These are phyloP conservation scores for Scheffersomyces stambukii DNA, from an alignment of 1,139 yeast species.

Conservation along the genomic window DNA sequence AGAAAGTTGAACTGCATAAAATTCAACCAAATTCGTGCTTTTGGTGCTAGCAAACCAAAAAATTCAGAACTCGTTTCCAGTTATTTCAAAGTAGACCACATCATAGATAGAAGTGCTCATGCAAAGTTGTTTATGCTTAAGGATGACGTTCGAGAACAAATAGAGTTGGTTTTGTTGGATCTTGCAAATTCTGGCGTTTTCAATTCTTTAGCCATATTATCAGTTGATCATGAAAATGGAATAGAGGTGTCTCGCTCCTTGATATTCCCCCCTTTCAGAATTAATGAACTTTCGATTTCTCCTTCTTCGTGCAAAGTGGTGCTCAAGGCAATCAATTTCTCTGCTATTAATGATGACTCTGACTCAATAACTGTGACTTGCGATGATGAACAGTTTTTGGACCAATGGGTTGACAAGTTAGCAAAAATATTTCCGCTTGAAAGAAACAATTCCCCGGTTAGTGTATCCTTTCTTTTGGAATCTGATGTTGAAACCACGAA, in stretches of 20 bases:
- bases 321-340: conserved; percentile 25
- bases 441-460: conserved; percentile 20
- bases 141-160: no score
- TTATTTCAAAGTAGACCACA: conserved; percentile 34
- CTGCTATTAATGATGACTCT: conserved; percentile 6
- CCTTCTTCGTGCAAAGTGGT: conserved; percentile 18
- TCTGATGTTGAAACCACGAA: conserved; percentile 14
- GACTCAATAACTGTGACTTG: conserved; percentile 13
- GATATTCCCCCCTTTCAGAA: conserved; percentile 41
- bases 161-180: conserved; percentile 33
- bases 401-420: conserved; percentile 26
- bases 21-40: conserved; percentile 31
- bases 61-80: conserved; percentile 27
- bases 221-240: conserved; percentile 11
- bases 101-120: conserved; percentile 28
- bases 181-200: conserved; percentile 18
- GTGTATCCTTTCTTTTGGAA: conserved; percentile 19
- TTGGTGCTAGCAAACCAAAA: conserved; percentile 15
- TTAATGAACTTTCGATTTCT: conserved; percentile 24
- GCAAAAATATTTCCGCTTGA: conserved; percentile 29
- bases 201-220: conserved; percentile 39
- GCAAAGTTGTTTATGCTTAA: conserved; percentile 10
- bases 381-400: conserved; percentile 16
- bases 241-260: conserved; percentile 22
- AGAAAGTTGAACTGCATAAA: conserved; percentile 29